Percentiles rank a stretch among this genome's conserved stretches.
These are phyloP conservation scores for Dactylellina leptospora DNA, from an alignment of 2,329 filamentous ascomycete species.

Conservation along the genomic window DNA sequence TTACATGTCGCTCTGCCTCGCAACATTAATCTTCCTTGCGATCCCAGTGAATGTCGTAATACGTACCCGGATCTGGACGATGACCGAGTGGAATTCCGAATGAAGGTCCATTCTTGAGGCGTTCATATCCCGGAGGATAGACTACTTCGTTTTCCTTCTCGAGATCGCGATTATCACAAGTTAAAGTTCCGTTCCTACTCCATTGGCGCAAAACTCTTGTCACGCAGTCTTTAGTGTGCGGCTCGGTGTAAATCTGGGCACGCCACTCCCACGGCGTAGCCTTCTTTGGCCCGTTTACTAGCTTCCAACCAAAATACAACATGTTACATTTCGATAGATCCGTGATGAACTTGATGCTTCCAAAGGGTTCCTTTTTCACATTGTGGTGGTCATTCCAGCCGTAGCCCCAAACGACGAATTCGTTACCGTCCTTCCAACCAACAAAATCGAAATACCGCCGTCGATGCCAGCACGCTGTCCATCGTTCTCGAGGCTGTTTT, in stretches of 20 bases:
- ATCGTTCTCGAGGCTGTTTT: constrained; percentile 4
- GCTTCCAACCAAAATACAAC: constrained; percentile 2
- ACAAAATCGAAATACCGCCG: constrained; percentile 6
- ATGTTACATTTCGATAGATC: background rate
- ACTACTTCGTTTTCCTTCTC: background rate
- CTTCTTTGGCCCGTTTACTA: background rate
- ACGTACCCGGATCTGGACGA: too few relatives aligned
- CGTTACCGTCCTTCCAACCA: constrained; percentile 4
- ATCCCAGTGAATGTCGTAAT: too few relatives aligned
- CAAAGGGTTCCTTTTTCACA: background rate
- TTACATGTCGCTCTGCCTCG: too few relatives aligned
- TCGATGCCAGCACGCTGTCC: constrained; percentile 3
- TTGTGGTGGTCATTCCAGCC: constrained; percentile 1
- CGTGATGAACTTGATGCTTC: background rate
- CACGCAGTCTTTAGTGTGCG: constrained; percentile 7
- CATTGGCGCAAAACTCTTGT: constrained; percentile 1
- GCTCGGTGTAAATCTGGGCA: background rate
- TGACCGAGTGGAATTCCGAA: background rate
- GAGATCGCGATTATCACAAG: background rate
- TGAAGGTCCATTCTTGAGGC: background rate
- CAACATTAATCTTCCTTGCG: too few relatives aligned
- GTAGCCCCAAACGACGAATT: constrained; percentile 19
- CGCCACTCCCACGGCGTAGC: constrained; percentile 38
- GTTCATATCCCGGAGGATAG: constrained; percentile 3
- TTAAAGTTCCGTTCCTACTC: constrained; percentile 10